phyloP scores from a whole-genome alignment of 805 yeast species.

The Ogataea trehalophila region DNA sequence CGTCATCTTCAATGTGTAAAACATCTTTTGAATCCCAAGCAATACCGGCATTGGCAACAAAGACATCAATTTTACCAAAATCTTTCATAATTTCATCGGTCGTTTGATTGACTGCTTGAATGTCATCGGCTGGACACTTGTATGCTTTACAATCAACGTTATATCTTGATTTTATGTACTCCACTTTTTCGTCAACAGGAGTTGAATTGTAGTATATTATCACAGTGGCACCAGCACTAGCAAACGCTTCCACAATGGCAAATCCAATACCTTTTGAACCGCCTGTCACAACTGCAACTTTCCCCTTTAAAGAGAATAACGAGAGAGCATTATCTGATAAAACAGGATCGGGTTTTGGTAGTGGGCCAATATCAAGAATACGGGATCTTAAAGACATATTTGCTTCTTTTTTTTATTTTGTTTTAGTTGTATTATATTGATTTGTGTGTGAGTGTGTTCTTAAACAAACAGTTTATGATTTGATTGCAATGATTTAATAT shows the following conservation, averaged over 20 bases:
- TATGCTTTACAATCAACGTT: slow-evolving; percentile 61
- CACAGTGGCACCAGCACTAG: slow-evolving; percentile 85
- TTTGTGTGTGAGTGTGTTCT: too few species aligned
- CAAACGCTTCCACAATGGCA: slow-evolving; percentile 76
- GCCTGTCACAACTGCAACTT: slow-evolving; percentile 81
- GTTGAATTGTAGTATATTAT: slow-evolving; percentile 63
- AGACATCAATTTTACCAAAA: slow-evolving; percentile 76
- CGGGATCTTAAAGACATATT: slow-evolving; percentile 1
- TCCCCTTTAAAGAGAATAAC: slow-evolving; percentile 73
- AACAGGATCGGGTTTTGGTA: slow-evolving; percentile 52
- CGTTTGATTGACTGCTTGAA: slow-evolving; percentile 44
- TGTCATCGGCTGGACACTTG: slow-evolving; percentile 51
- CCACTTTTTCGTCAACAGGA: slow-evolving; percentile 62
- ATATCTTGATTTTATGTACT: slow-evolving; percentile 48
- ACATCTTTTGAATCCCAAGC: slow-evolving; percentile 70
- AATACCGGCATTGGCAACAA: slow-evolving; percentile 88
- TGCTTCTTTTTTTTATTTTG: too few species aligned
- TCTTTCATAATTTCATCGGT: slow-evolving; percentile 52
- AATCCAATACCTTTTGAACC: slow-evolving; percentile 81
- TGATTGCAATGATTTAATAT: too few species aligned
- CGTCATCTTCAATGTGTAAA: slow-evolving; percentile 34
- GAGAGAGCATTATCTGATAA: slow-evolving; percentile 51
- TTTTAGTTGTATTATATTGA: too few species aligned
- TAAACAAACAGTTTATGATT: too few species aligned
- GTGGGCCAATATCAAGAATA: slow-evolving; percentile 25